Percentiles rank a stretch among this genome's conserved stretches.
phyloP scores from a whole-genome alignment of 129 eudicot genomes.

The Arctium lappa region DNA sequence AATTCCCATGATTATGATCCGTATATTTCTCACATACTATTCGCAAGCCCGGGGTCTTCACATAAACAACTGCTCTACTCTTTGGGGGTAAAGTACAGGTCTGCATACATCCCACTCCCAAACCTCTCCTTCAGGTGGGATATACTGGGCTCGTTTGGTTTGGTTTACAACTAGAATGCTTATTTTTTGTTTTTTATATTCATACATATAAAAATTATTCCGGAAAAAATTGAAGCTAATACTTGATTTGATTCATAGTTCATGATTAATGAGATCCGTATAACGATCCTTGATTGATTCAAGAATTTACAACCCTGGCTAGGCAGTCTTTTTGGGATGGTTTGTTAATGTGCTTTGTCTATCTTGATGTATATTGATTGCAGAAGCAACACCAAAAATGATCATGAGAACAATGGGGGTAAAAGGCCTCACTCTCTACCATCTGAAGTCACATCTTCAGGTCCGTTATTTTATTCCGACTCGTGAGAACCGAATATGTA shows the following conservation, averaged over 20 bases:
- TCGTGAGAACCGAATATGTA: not conserved
- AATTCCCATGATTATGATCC: not conserved
- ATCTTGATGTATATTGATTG: constrained; percentile 8
- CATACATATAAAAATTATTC: not conserved
- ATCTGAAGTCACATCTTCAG: constrained; percentile 81
- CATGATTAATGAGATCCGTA: not conserved
- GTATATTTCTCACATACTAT: too few species aligned
- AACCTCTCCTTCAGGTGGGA: too few species aligned
- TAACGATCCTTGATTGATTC: not conserved
- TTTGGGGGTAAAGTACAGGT: too few species aligned
- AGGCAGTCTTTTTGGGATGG: constrained; percentile 2
- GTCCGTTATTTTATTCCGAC: constrained; percentile 18
- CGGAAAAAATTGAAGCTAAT: too few species aligned
- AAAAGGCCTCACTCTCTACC: constrained; percentile 75
- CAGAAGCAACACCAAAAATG: constrained; percentile 82
- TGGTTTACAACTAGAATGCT: too few species aligned
- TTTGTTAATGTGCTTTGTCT: constrained; percentile 6
- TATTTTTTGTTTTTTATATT: too few species aligned
- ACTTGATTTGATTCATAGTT: not conserved
- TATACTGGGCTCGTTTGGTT: too few species aligned
- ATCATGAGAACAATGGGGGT: constrained; percentile 82
- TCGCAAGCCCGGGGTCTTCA: too few species aligned
- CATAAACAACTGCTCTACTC: too few species aligned
- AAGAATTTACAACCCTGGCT: not conserved
- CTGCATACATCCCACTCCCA: too few species aligned